Percentiles rank a stretch among this genome's conserved stretches.
Conservation (phyloP, 2,329 filamentous ascomycete genomes). For the Trichoderma breve region DNA sequence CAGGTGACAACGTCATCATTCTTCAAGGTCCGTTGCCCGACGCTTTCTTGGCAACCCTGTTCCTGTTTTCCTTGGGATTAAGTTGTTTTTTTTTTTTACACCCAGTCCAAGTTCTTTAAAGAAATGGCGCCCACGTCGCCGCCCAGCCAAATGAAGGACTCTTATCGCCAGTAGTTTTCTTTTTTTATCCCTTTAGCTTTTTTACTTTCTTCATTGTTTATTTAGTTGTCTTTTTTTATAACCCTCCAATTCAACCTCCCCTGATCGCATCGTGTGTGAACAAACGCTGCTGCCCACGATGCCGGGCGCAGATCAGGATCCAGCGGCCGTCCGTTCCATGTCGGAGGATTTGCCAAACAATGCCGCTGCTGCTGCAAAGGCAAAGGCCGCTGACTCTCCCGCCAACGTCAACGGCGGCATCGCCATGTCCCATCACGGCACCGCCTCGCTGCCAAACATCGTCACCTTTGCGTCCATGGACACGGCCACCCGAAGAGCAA, state of each 20-base stretch:
- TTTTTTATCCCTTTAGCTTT: neutral
- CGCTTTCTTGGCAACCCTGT: neutral
- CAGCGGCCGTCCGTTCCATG: neutral
- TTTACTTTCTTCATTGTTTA: neutral
- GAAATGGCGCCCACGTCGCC: slow-evolving; percentile 1
- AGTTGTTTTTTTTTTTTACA: neutral
- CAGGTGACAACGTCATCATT: slow-evolving; percentile 10
- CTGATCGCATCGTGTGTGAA: neutral
- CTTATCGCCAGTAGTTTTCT: neutral
- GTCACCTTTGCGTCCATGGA: neutral
- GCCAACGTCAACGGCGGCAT: neutral
- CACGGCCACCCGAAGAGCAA: neutral
- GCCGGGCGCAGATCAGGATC: neutral
- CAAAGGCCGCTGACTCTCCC: neutral
- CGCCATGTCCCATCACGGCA: neutral
- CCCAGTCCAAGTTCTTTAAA: neutral
- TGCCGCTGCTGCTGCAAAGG: neutral
- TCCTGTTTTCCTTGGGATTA: neutral
- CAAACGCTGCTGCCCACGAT: neutral
- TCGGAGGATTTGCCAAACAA: slow-evolving; percentile 1
- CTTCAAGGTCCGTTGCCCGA: neutral
- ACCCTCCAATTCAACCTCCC: neutral
- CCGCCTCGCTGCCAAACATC: neutral
- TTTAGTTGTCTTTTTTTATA: neutral
- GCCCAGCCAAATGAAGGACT: neutral